Conservation (phyloP, 1,284 basidiomycete genomes). For the Laetiporus sulphureus region DNA sequence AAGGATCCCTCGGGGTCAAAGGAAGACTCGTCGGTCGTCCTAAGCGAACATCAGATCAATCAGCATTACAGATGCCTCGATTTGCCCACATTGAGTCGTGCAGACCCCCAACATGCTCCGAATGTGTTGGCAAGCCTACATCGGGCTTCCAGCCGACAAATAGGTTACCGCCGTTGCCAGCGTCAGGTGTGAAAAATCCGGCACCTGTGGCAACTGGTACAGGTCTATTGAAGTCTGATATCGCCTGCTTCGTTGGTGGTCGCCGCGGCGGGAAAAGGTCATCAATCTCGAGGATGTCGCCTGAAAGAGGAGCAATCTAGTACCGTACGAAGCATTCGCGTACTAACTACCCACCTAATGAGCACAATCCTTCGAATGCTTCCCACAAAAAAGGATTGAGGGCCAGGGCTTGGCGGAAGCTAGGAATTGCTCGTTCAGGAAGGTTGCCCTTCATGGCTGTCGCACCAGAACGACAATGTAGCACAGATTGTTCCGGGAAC, state of each 20-base stretch:
- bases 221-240: slow-evolving; percentile 40
- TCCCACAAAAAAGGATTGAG: slow-evolving; percentile 88
- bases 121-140: slow-evolving; percentile 41
- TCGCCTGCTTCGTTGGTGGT: slow-evolving; percentile 44
- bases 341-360: slow-evolving; percentile 52
- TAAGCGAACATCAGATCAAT: too few species aligned
- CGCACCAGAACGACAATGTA: slow-evolving; percentile 64
- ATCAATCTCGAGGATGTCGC: slow-evolving; percentile 60
- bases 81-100: slow-evolving; percentile 57
- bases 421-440: slow-evolving; percentile 60
- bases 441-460: slow-evolving; percentile 73
- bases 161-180: slow-evolving; percentile 43
- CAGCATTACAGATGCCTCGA: too few species aligned
- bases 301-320: slow-evolving; percentile 32
- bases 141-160: slow-evolving; percentile 50
- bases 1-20: slow-evolving; percentile 56
- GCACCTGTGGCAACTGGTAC: slow-evolving; percentile 49
- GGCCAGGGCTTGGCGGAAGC: slow-evolving; percentile 68
- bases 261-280: slow-evolving; percentile 64
- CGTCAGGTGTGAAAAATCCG: slow-evolving; percentile 77
- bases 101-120: slow-evolving; percentile 40
- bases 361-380: slow-evolving; percentile 86
- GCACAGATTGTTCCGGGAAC: slow-evolving; percentile 58
- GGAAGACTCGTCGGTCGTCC: slow-evolving; percentile 55
- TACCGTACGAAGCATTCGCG: background rate